These are phyloP conservation scores for Pythium rishiriense DNA, from an alignment of 352 stramenopile species.

Conservation along the genomic window DNA sequence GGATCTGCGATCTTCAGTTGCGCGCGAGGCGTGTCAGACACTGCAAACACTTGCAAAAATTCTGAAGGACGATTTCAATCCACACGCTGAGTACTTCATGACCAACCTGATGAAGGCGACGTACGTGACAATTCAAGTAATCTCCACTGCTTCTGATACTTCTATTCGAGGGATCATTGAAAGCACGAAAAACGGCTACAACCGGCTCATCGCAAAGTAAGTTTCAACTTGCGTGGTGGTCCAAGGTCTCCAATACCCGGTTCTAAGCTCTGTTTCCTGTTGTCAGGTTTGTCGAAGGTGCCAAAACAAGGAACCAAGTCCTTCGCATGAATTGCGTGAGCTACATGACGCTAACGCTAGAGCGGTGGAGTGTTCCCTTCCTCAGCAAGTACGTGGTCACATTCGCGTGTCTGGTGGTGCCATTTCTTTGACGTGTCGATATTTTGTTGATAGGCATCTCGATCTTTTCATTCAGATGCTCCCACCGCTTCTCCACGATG, in stretches of 20 bases:
- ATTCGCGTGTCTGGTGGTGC: background rate
- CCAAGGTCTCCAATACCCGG: too few relatives aligned
- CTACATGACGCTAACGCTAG: slow-evolving; percentile 76
- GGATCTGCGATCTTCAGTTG: slow-evolving; percentile 79
- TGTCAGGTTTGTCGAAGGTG: slow-evolving; percentile 71
- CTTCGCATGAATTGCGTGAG: slow-evolving; percentile 67
- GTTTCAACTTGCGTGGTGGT: too few relatives aligned
- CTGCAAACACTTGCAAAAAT: slow-evolving; percentile 62
- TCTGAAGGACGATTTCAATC: slow-evolving; percentile 74
- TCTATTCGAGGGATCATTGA: slow-evolving; percentile 77
- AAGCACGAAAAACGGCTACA: slow-evolving; percentile 74
- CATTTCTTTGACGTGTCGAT: background rate
- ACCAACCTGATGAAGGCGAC: slow-evolving; percentile 76
- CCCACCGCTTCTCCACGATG: slow-evolving; percentile 63
- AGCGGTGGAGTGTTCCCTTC: slow-evolving; percentile 61
- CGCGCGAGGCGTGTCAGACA: slow-evolving; percentile 70
- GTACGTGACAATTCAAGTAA: slow-evolving; percentile 87
- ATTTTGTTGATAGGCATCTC: slow-evolving; percentile 39
- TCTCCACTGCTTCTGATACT: slow-evolving; percentile 72
- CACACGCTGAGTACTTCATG: slow-evolving; percentile 73
- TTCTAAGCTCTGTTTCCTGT: too few relatives aligned
- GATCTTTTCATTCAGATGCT: slow-evolving; percentile 63
- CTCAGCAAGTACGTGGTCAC: slow-evolving; percentile 66
- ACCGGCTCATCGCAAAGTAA: slow-evolving; percentile 75
- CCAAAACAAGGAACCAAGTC: slow-evolving; percentile 72